Evolutionary conservation across 768 basidiomycete species (phyloP).

Genomic region (Gymnopilus junonius): DNA sequence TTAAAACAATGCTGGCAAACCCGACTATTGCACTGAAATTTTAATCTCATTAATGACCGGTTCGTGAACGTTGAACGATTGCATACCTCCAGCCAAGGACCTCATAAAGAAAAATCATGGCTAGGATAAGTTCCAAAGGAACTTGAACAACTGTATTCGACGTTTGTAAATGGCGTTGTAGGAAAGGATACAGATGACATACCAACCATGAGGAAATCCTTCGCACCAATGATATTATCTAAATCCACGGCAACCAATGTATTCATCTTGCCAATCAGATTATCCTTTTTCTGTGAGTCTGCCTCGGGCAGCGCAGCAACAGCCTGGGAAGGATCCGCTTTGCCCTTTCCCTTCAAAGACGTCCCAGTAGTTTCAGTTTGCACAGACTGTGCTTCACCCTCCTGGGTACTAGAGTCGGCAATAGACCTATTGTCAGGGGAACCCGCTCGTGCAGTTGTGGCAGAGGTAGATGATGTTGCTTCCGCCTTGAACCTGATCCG

Average conservation of each 20-base stretch:
- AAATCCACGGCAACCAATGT: slow-evolving; percentile 75
- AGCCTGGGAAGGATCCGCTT: slow-evolving; percentile 8
- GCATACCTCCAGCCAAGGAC: slow-evolving; percentile 46
- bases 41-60: neutral
- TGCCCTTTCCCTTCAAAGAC: slow-evolving; percentile 5
- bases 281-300: slow-evolving; percentile 32
- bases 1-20: slow-evolving; percentile 51
- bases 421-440: neutral
- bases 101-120: slow-evolving; percentile 46
- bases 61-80: neutral
- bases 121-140: slow-evolving; percentile 42
- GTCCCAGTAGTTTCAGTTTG: slow-evolving; percentile 3
- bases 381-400: slow-evolving; percentile 46
- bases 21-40: slow-evolving; percentile 30
- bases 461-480: slow-evolving; percentile 9
- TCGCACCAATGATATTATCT: slow-evolving; percentile 38
- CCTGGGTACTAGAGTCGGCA: neutral
- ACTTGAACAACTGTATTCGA: slow-evolving; percentile 28
- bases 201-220: slow-evolving; percentile 39
- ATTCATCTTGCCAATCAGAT: slow-evolving; percentile 76
- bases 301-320: neutral
- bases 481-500: slow-evolving; percentile 65
- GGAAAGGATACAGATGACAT: neutral
- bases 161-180: neutral
- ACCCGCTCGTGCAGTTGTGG: neutral